These are phyloP conservation scores for Solanum appendiculatum DNA, from an alignment of 257 asterid genomes.

Conservation along the genomic window DNA sequence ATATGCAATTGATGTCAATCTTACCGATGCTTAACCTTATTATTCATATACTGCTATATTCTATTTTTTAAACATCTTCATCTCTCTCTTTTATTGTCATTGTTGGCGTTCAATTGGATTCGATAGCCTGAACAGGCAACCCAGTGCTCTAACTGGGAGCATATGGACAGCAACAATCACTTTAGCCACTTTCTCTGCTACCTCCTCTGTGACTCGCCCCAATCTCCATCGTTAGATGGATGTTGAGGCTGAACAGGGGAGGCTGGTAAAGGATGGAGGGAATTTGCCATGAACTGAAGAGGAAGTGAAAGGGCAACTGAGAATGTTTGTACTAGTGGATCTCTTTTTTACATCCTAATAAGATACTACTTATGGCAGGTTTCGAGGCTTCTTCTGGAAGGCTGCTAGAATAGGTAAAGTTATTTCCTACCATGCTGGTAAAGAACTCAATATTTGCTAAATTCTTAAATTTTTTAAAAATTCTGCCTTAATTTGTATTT, in stretches of 20 bases:
- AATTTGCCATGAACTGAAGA: not conserved
- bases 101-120: not conserved
- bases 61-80: not conserved
- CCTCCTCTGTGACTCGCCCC: not conserved
- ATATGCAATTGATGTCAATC: not conserved
- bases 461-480: not conserved
- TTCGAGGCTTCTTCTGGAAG: constrained; percentile 52
- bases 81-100: not conserved
- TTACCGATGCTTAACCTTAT: not conserved
- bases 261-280: not conserved
- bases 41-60: not conserved
- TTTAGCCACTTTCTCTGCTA: not conserved
- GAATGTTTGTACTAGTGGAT: not conserved
- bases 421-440: not conserved
- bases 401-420: constrained; percentile 44
- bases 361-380: constrained; percentile 16
- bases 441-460: not conserved
- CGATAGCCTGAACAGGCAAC: not conserved
- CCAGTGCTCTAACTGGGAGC: not conserved
- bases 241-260: too few relatives aligned
- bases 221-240: too few relatives aligned
- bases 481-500: not conserved
- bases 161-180: not conserved
- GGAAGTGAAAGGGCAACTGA: too few relatives aligned
- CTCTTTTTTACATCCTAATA: not conserved